Base-by-base conservation (phyloP, 2,329 filamentous ascomycete genomes). In the Lecanicillium sp. region DNA sequence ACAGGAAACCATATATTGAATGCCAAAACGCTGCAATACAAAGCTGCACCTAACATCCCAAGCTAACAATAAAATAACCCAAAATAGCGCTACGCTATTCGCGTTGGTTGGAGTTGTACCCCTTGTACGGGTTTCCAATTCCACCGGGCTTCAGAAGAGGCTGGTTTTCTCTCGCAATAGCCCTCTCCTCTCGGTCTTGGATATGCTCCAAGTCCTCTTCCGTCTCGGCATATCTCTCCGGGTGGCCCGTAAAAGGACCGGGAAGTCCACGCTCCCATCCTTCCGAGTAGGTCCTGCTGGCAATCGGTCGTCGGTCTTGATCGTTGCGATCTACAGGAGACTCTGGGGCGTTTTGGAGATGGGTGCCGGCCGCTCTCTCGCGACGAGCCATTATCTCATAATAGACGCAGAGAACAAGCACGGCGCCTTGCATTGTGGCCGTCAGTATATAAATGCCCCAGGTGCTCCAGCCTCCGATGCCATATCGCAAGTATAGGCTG, bases 401-500 rank as follows among this genome's bases (percentile, higher is more conserved):
- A 50, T 76, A 79, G 44, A 95, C 74, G 16, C 80, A 87, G 83
- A 98, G 84, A 17, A 59, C 67, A 30, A 98, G 68, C 40, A 98
- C 64, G 9, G 77, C 73, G 14, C 88, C 90, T 59, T 98, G 92
- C 67, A 96, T 73, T 41, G 71, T 63, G 2, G 90, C 92, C 0
- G 89, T 95, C 37, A 96, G 70, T 32, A 95, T 70, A 54, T 90
- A 94, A 12, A 96, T 81, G 9, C 87, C 80, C 92, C 92, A 98
- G 0, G 88, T 87, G 61, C 89, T 95, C 92, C 92, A 98, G 0
- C 90, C 90, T 25, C 74, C 78, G 52, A 70, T 71, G 0, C 92
- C 92, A 15, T 95, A 71, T 33, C 92, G 75, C 7, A 76, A 78
- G 36, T 82, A 87, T 31, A 98, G 65, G 57, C 88, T 95, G 11